Percentiles rank a stretch among this genome's conserved stretches.
Conservation (phyloP, 2,329 filamentous ascomycete genomes). For the Arachnomyces sp. region DNA sequence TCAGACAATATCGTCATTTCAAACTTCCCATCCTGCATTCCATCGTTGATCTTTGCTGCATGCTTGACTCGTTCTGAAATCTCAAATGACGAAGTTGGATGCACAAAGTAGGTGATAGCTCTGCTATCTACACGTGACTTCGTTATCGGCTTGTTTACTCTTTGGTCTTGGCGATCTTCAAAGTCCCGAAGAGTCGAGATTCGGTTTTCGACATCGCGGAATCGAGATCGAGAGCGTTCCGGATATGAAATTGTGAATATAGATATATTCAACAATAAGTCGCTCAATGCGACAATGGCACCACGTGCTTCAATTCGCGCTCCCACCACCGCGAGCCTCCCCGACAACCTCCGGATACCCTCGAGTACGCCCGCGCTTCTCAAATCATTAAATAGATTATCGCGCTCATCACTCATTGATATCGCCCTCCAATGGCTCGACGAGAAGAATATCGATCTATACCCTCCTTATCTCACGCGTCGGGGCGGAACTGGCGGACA, state of each 20-base stretch:
- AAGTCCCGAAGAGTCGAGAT: too few relatives aligned
- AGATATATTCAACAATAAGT: background rate
- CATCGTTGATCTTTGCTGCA: too few relatives aligned
- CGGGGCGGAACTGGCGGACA: background rate
- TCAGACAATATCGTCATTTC: too few relatives aligned
- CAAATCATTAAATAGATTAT: conserved; percentile 61
- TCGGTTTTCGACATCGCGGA: too few relatives aligned
- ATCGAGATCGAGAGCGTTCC: background rate
- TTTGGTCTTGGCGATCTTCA: background rate
- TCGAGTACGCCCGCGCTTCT: conserved; percentile 55
- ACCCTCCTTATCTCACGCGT: conserved; percentile 48
- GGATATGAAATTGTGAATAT: conserved; percentile 2
- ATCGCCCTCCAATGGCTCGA: conserved; percentile 72
- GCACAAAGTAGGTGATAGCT: too few relatives aligned
- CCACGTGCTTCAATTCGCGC: conserved; percentile 32
- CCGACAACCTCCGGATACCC: conserved; percentile 61
- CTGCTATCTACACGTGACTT: conserved; percentile 2
- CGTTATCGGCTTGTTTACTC: conserved; percentile 1
- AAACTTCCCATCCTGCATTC: too few relatives aligned
- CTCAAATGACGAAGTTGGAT: too few relatives aligned
- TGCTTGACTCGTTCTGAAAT: too few relatives aligned
- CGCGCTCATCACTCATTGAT: conserved; percentile 61
- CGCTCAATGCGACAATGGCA: conserved; percentile 7
- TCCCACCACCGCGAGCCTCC: conserved; percentile 62
- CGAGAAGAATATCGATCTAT: conserved; percentile 52